Percentiles rank a stretch among this genome's conserved stretches.
These are phyloP conservation scores for Claviceps sorghi DNA, from an alignment of 2,329 filamentous ascomycete genomes.

Conservation along the genomic window DNA sequence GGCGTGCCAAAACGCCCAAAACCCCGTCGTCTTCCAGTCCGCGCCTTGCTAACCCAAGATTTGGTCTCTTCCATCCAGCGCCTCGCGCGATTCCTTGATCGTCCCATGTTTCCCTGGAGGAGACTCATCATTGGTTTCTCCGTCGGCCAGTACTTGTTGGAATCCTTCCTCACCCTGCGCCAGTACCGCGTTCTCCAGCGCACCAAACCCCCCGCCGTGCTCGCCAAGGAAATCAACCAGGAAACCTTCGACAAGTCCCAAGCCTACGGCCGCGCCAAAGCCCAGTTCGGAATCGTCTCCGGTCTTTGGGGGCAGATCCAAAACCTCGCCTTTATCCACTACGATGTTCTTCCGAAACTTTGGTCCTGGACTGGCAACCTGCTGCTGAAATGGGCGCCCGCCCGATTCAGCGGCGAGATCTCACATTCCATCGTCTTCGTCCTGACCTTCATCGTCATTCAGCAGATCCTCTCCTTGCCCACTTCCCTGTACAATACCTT, in stretches of 20 bases:
- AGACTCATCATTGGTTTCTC: conserved; percentile 90
- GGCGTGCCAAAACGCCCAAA: no score
- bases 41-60: not conserved
- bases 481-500: conserved; percentile 86
- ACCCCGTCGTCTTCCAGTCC: not conserved
- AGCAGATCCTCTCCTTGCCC: conserved; percentile 66
- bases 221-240: conserved; percentile 75
- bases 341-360: conserved; percentile 77
- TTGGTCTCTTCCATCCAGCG: conserved; percentile 27
- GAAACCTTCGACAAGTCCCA: conserved; percentile 91
- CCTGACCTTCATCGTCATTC: conserved; percentile 69
- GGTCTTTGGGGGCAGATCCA: conserved; percentile 76
- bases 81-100: conserved; percentile 76
- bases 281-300: conserved; percentile 70
- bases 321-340: conserved; percentile 79
- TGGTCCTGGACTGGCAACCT: conserved; percentile 71
- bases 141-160: conserved; percentile 76
- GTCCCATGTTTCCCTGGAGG: conserved; percentile 94
- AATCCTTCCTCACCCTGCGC: conserved; percentile 75
- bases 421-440: conserved; percentile 87
- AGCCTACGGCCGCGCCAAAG: conserved; percentile 91
- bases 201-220: conserved; percentile 68
- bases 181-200: conserved; percentile 79
- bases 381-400: conserved; percentile 59
- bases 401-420: conserved; percentile 78